Evolutionary conservation across 306 rosid genomes (phyloP).

Genomic region (peach (Prunus persica)): DNA sequence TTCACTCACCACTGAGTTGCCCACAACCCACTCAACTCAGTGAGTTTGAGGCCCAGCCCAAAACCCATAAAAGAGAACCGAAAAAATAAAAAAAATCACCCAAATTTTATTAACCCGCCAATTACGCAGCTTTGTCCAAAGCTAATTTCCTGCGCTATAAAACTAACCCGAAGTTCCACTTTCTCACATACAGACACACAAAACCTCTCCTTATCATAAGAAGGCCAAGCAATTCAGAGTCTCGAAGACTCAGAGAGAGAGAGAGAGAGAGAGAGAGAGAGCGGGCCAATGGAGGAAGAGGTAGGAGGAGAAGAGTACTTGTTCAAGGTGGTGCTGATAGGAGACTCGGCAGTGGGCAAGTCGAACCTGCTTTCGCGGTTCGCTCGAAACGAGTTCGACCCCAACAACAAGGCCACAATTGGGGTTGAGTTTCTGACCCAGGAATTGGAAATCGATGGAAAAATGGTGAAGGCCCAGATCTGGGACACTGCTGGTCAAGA

Average conservation of each 20-base stretch:
- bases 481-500: slow-evolving; percentile 99
- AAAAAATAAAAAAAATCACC: neutral
- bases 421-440: slow-evolving; percentile 92
- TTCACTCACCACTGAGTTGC: too few relatives aligned
- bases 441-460: slow-evolving; percentile 75
- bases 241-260: neutral
- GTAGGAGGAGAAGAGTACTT: slow-evolving; percentile 60
- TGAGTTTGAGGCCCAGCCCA: neutral
- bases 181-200: neutral
- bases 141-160: slow-evolving; percentile 8
- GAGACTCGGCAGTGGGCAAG: slow-evolving; percentile 94
- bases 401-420: slow-evolving; percentile 76
- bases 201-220: neutral
- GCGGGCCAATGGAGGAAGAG: slow-evolving; percentile 35
- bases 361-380: slow-evolving; percentile 79
- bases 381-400: slow-evolving; percentile 81
- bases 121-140: slow-evolving; percentile 37
- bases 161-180: neutral
- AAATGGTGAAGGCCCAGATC: slow-evolving; percentile 88
- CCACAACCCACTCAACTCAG: neutral
- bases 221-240: neutral
- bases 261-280: neutral
- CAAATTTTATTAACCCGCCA: slow-evolving; percentile 31
- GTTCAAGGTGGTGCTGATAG: slow-evolving; percentile 82
- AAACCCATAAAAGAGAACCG: neutral